Conservation (phyloP, 1,284 basidiomycete genomes). For the Puccinia coronata region DNA sequence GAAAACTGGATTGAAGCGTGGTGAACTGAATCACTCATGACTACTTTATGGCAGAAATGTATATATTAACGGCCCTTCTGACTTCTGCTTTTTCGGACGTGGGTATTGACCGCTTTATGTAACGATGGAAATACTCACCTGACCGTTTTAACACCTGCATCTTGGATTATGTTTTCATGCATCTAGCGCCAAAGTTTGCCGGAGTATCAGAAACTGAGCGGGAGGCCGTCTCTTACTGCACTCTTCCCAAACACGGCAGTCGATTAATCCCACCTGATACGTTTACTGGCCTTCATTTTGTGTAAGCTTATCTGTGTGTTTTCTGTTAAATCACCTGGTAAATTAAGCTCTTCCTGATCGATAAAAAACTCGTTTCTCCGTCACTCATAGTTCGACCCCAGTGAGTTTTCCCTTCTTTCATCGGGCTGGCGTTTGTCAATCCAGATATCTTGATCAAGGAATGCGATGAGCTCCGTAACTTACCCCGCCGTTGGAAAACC, state of each 20-base stretch:
- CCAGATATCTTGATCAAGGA: neutral
- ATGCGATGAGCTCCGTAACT: neutral
- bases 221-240: conserved; percentile 42
- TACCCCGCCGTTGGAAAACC: neutral
- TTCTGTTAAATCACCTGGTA: too few species aligned
- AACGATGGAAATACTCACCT: neutral
- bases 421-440: too few species aligned
- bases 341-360: too few species aligned
- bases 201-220: conserved; percentile 45
- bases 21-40: neutral
- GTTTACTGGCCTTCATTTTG: conserved; percentile 40
- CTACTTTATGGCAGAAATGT: conserved; percentile 17
- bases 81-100: conserved; percentile 49
- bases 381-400: conserved; percentile 13
- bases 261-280: conserved; percentile 39
- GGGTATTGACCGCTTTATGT: neutral
- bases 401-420: neutral
- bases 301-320: conserved; percentile 45
- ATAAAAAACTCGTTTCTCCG: too few species aligned
- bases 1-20: neutral
- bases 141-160: neutral
- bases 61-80: conserved; percentile 20
- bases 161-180: neutral
- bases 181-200: conserved; percentile 29
- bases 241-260: conserved; percentile 25